Evolutionary conservation across 495 filamentous ascomycete species (phyloP), one percentile per base, ranked within the genome.

Genomic region (Usnea hakonensis): DNA sequence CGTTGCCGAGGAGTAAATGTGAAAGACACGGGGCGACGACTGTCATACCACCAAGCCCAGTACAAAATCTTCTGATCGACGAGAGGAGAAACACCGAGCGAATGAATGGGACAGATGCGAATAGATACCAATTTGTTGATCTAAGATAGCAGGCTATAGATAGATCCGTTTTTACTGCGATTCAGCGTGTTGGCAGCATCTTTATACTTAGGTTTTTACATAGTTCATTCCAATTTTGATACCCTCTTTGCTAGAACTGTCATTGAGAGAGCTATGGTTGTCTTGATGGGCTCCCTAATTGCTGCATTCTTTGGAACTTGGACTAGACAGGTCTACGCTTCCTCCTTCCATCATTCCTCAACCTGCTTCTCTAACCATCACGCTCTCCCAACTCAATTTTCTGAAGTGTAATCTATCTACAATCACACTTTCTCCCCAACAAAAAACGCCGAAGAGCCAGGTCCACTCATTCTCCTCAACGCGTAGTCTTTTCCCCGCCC

Each of bases 1-100:
- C 62, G 72, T 79, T 52, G 73, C 71, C 48, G 80, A 82, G 71
- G 72, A 76, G 61, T 73, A 40, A 43, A 23, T n/a, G 10, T 55
- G 11, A 16, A 21, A 19, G 6, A 26, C 26, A 33, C 21, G 10
- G 19, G 28, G 23, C n/a, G 26, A n/a, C n/a, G n/a, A n/a, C n/a
- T n/a, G n/a, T n/a, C n/a, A n/a, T n/a, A n/a, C n/a, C n/a, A n/a
- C n/a, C 28, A 17, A 40, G 55, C 37, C 40, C 13, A 28, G 14
- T 43, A 32, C 48, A 53, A 28, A 16, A 23, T 6, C 11, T 54
- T 54, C 33, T 26, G 21, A 40, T 36, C 38, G 23, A 35, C 1
- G 28, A 9, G 28, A 21, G 36, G 52, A 53, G 36, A 26, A 37
- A 43, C 9, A 40, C 5, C 36, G 26, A 28, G 38, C 19, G 26